Base-by-base conservation (phyloP, 1,284 basidiomycete species). In the Neotropicomus parvogracilis region DNA sequence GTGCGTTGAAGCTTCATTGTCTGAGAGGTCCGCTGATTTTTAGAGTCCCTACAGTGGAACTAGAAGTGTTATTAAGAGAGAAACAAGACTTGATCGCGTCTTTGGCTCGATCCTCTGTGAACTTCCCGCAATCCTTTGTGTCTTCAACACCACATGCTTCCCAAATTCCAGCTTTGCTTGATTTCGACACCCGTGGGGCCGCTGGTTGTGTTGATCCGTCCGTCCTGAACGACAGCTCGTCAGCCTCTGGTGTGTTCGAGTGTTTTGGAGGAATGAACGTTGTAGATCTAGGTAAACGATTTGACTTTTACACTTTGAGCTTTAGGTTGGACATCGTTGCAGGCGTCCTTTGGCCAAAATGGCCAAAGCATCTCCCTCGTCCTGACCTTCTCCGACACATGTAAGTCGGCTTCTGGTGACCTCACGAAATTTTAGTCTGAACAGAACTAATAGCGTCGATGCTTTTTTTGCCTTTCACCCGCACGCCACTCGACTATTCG, bases 381-480 rank as follows among this genome's bases (percentile, higher is more conserved):
- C 75, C 78, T 7, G 75, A 78, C 16, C 66, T 85, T 34, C 67
- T 88, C 8, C 74, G 78, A 35, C 81, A 87, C 58, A 63, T 88
- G 85, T 85, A 53, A 60, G 80, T 65, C 42, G 8, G 24, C 14
- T 36, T 24, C 29, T 1, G 8, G 4, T 8, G 27, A 28, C 4
- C 24, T 36, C 12, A 6, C 7, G 16, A 10, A 19, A 21, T 19
- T 13, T 12, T 6, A 16, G 20, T 31, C 17, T 47, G 10, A 42
- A 39, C 10, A 14, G 51, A 34, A 41, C 21, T 36, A 19, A 26
- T 55, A 88, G 85, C 35, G 79, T 85, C 34, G 83, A 86, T 32
- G 74, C 80, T 0, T 89, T 87, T 64, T 88, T 90, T 61, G 69
- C 75, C 5, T 87, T 80, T 55, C 83, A 87, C 53, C 83, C 83